Conservation (phyloP, 2,329 filamentous ascomycete genomes). For the Elsinoe australis region DNA sequence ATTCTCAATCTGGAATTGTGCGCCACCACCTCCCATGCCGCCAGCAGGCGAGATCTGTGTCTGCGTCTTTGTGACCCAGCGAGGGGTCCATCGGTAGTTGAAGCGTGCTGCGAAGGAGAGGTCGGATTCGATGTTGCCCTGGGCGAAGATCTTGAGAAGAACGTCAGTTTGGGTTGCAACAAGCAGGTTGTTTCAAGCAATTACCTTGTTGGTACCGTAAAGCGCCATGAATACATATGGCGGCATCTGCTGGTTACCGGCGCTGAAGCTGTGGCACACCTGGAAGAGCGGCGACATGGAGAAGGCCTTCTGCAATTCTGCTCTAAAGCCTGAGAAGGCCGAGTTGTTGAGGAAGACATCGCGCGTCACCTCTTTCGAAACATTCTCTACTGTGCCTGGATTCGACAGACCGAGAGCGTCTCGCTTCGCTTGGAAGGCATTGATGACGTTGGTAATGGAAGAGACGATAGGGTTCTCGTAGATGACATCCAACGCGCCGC, state of each 20-base stretch:
- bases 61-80: conserved; percentile 77
- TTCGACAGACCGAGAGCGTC: conserved; percentile 82
- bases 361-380: conserved; percentile 86
- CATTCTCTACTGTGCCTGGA: conserved; percentile 83
- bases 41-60: conserved; percentile 65
- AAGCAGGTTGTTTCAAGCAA: conserved; percentile 25
- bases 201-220: conserved; percentile 84
- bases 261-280: conserved; percentile 91
- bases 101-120: conserved; percentile 78
- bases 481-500: conserved; percentile 52
- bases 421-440: conserved; percentile 75
- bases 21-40: conserved; percentile 53
- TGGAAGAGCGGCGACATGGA: conserved; percentile 92
- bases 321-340: conserved; percentile 92
- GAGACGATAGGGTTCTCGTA: conserved; percentile 65
- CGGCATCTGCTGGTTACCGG: conserved; percentile 81
- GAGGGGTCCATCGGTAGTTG: conserved; percentile 81
- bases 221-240: conserved; percentile 93
- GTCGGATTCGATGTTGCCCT: conserved; percentile 92
- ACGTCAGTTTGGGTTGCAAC: too few species aligned
- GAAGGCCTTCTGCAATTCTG: conserved; percentile 94
- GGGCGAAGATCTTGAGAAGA: conserved; percentile 69
- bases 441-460: conserved; percentile 57
- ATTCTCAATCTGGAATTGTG: conserved; percentile 89
- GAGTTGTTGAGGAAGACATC: conserved; percentile 95